Base-by-base conservation (phyloP, 2,329 filamentous ascomycete genomes). In the Erysiphe pulchra region DNA sequence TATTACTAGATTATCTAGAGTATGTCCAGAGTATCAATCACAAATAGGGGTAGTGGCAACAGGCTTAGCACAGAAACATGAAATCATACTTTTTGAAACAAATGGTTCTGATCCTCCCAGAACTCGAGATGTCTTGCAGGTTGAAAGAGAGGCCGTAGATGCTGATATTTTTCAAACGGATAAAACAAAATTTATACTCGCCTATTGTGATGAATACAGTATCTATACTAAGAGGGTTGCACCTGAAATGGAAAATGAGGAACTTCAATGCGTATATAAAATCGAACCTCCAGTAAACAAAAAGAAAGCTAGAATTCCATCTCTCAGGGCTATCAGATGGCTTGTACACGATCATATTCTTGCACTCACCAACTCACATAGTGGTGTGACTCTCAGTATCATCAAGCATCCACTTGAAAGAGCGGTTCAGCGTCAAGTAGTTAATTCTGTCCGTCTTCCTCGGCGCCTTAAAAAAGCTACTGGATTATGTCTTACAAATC, bases 21-120 rank as follows among this genome's bases (percentile, higher is more conserved):
- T 67, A 46, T 61, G 57, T 38, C 62, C 66, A 40, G 67, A 65
- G 2, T n/a, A 13, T 17, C 63, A 66, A 47, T 69, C 70, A 39
- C 71, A 82, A 48, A 66, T 93, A 36, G 85, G 80, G 48, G 85
- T 75, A 12, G 75, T 80, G 49, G 79, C 84, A 10, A 86, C 84
- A 0, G 82, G 81, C 28, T 65, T 92, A 50, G 76, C 81, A 17
- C 75, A 75, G 49, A 66, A 79, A 42, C 73, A 79, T 12, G 80
- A 94, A 62, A 71, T 94, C 49, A 77, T 83, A 24, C 62, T 93
- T 38, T 92, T 93, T 57, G 72, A 81, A 57, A 73, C 77, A 14
- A 63, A 64, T 33, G 51, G 61, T 13, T 74, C 52, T 62, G 67
- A 50, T 60, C 69, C 63, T 33, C 67, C 67, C 47, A 69, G 64